Evolutionary conservation across 345 rosid genomes (phyloP).

Genomic region (Aquilaria yunnanensis): DNA sequence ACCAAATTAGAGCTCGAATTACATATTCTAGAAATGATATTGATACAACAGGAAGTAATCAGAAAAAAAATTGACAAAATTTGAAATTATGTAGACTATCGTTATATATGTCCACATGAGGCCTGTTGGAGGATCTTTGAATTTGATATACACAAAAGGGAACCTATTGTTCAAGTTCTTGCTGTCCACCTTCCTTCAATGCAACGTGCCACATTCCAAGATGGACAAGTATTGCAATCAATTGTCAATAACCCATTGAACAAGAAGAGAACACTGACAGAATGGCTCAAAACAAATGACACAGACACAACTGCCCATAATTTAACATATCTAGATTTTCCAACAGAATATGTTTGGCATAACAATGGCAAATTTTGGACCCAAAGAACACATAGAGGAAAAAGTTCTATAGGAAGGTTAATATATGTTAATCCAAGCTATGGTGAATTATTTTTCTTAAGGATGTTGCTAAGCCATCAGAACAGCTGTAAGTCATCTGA

Average conservation of each 20-base stretch:
- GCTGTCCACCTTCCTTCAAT: neutral
- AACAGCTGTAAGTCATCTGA: no score
- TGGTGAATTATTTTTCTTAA: no score
- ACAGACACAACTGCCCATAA: neutral
- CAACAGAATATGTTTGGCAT: no score
- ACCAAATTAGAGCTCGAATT: neutral
- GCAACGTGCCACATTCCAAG: neutral
- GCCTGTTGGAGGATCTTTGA: neutral
- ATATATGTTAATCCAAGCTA: no score
- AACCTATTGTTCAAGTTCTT: neutral
- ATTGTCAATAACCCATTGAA: neutral
- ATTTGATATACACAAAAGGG: neutral
- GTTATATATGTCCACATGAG: neutral
- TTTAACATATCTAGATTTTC: no score
- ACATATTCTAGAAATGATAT: neutral
- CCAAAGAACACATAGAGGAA: no score
- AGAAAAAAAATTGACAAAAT: neutral
- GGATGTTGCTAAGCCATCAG: no score
- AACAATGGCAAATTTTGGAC: no score
- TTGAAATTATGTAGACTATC: neutral
- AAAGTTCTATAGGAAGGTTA: no score
- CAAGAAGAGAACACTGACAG: neutral
- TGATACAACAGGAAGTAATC: neutral
- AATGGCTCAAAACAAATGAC: neutral
- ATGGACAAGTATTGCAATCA: neutral